A percentile compares a stretch with the other conserved stretches of the same genome.
These are phyloP conservation scores for Taphrina betulina DNA, from an alignment of 1,139 yeast species.

Conservation along the genomic window DNA sequence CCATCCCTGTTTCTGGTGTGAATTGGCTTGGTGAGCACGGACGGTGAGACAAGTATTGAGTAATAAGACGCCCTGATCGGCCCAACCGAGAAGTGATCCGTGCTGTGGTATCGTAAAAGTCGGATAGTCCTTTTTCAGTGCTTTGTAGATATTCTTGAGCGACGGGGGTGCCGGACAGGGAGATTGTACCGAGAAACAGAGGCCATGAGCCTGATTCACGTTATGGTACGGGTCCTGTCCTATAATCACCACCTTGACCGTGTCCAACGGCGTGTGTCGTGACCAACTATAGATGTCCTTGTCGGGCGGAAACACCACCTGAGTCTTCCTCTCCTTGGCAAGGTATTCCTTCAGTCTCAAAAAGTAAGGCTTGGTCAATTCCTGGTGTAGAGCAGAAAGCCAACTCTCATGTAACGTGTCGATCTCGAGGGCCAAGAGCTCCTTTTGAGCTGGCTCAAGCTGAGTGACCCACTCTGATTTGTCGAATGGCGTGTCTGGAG, in stretches of 20 bases:
- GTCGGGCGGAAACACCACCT: constrained; percentile 70
- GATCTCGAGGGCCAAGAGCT: constrained; percentile 55
- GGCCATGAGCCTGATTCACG: constrained; percentile 89
- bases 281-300: constrained; percentile 91
- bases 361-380: constrained; percentile 83
- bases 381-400: constrained; percentile 67
- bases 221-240: constrained; percentile 99
- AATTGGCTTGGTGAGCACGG: constrained; percentile 87
- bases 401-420: constrained; percentile 70
- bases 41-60: constrained; percentile 89
- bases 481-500: constrained; percentile 5
- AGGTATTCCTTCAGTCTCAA: constrained; percentile 67
- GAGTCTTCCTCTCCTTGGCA: constrained; percentile 43
- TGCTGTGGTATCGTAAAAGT: constrained; percentile 50
- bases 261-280: constrained; percentile 71
- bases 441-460: constrained; percentile 1
- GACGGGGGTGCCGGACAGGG: constrained; percentile 92
- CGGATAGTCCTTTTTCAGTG: constrained; percentile 69
- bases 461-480: constrained; percentile 17
- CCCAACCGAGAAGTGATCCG: constrained; percentile 73
- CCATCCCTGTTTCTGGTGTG: constrained; percentile 93
- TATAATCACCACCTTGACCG: constrained; percentile 72
- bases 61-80: constrained; percentile 78
- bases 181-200: constrained; percentile 85
- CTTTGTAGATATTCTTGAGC: constrained; percentile 79